phyloP scores from a whole-genome alignment of 2,329 filamentous ascomycete genomes.

The Xylariomycetidae sp. region DNA sequence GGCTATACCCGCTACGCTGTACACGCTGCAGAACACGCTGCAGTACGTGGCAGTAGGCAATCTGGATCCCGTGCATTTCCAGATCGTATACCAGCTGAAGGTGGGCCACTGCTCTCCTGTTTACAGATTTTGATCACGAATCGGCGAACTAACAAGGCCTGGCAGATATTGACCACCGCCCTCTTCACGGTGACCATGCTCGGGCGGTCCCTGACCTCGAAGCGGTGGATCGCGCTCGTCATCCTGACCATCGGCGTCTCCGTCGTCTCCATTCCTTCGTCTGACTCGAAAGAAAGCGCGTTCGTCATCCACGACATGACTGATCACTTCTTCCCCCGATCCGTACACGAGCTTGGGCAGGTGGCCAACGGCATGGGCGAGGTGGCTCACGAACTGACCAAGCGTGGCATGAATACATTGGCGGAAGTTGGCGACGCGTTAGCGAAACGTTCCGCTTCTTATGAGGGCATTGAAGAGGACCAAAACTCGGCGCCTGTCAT shows the following conservation, averaged over 20 bases:
- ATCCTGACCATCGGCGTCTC: constrained; percentile 77
- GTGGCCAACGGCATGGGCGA: constrained; percentile 46
- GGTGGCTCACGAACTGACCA: constrained; percentile 45
- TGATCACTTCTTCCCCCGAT: constrained; percentile 69
- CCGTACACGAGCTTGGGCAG: constrained; percentile 69
- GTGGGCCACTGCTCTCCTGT: constrained; percentile 27
- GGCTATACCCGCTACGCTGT: constrained; percentile 79
- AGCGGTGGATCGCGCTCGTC: constrained; percentile 75
- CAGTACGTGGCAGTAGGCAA: constrained; percentile 92
- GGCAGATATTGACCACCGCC: constrained; percentile 75
- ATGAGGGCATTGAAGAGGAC: constrained; percentile 76
- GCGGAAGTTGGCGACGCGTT: constrained; percentile 35
- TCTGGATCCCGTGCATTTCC: constrained; percentile 85
- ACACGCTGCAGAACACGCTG: constrained; percentile 87
- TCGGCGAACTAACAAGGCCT: constrained; percentile 6
- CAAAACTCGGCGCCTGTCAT: constrained; percentile 49
- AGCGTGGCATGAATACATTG: constrained; percentile 35
- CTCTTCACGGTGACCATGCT: constrained; percentile 79
- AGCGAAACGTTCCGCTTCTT: constrained; percentile 73
- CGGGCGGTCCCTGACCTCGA: constrained; percentile 59
- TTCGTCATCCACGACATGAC: constrained; percentile 58
- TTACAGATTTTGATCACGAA: background rate
- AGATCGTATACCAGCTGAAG: constrained; percentile 90
- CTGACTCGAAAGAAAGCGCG: constrained; percentile 47
- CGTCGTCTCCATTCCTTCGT: constrained; percentile 73